Conservation (phyloP, 495 filamentous ascomycete species). For the Trichodelitschia bisporula region DNA sequence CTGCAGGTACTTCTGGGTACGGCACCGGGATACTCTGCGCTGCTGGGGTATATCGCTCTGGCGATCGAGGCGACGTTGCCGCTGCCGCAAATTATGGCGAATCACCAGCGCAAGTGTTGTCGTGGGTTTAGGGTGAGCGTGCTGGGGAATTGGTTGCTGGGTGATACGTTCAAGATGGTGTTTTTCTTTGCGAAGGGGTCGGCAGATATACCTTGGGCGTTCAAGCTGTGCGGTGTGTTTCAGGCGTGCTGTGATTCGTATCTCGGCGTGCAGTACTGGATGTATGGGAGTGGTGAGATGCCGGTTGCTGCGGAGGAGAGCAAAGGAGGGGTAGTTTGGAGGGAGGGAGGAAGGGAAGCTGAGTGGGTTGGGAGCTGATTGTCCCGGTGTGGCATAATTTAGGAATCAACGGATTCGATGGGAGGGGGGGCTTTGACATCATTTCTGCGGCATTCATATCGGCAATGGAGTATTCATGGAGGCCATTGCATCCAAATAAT, state of each 20-base stretch:
- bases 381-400: no score
- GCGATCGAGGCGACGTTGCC: conserved; percentile 76
- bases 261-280: conserved; percentile 63
- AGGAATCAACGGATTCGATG: no score
- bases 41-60: conserved; percentile 66
- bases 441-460: no score
- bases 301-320: no score
- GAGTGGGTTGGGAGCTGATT: no score
- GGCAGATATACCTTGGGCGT: conserved; percentile 55
- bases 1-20: conserved; percentile 51
- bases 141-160: conserved; percentile 64
- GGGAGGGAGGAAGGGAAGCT: no score
- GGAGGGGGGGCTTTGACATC: no score
- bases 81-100: conserved; percentile 67
- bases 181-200: conserved; percentile 48
- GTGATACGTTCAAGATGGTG: conserved; percentile 87
- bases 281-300: conserved; percentile 48
- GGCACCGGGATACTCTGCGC: conserved; percentile 39
- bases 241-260: conserved; percentile 69
- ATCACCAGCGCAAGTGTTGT: conserved; percentile 54
- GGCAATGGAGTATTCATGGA: no score
- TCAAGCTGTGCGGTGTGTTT: conserved; percentile 81
- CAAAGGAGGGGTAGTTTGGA: no score
- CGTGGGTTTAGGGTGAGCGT: conserved; percentile 78
- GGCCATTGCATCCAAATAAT: no score